Evolutionary conservation across 371 early-diverging fungal genomes (phyloP), one percentile per base, ranked within the genome.

Genomic region (Mucor mucedo): DNA sequence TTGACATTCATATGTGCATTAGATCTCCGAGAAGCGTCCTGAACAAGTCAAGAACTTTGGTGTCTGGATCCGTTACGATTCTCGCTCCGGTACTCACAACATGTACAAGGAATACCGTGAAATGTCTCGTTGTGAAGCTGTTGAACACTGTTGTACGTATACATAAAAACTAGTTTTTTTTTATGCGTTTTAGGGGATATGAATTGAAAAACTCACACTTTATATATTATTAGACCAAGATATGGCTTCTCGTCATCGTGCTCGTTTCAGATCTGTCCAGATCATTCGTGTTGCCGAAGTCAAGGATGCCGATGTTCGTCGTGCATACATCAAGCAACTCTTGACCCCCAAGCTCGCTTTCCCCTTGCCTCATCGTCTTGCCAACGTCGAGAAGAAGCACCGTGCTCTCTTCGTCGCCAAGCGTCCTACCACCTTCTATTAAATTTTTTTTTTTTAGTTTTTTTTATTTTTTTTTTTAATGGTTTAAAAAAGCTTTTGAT

Each of bases 101-200:
- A 97, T 99, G 94, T 98, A 98, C 91, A 99, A 98, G 92, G 99
- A 99, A 89, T 96, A 97, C 92, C 92, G 99, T 71, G 97, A 96
- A 75, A 82, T 97, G 77, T 83, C 89, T 76, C 91, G 98, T 75
- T 77, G 84, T 50, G 94, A 87, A 62, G 99, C 99, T 54, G 98
- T 99, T 53, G 88, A 85, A 68, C 71, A 93, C 32, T 94, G 94
- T 89, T 97, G 86, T 85, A 79, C 71, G 80, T 64, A 39, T 58
- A 41, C 41, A 21, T 21, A 21, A 21, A 21, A 21, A 21, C 0
- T 21, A 21, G 21, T 21, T 21, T 21, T 21, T 21, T 42, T 13
- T 10, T 42, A 42, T 42, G 13, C n/a, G 16, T 44, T n/a, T 44
- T 13, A 13, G 16, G 16, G 16, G 44, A 13, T 13, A 5, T 14